These are phyloP conservation scores for Moniliella sp. DNA, from an alignment of 1,284 basidiomycete genomes.

Conservation along the genomic window DNA sequence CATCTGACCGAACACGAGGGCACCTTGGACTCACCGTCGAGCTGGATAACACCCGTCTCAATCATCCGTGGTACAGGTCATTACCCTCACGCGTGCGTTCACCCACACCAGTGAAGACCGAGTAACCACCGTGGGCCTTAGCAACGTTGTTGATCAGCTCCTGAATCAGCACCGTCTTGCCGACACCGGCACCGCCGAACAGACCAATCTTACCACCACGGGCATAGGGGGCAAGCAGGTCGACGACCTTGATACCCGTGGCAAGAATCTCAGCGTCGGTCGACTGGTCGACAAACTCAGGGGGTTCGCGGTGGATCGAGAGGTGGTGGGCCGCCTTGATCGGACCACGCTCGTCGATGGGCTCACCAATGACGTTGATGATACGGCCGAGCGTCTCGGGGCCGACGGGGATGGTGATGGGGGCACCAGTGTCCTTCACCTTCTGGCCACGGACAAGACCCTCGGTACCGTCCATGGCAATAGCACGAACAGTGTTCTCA, in stretches of 20 bases:
- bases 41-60: conserved; percentile 97
- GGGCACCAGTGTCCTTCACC: conserved; percentile 82
- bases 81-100: conserved; percentile 99
- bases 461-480: conserved; percentile 67
- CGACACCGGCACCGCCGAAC: conserved; percentile 99
- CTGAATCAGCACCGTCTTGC: conserved; percentile 95
- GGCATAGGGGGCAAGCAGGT: conserved; percentile 92
- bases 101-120: conserved; percentile 97
- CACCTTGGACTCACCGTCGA: conserved; percentile 93
- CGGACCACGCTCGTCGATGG: conserved; percentile 95
- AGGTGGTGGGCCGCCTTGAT: conserved; percentile 62
- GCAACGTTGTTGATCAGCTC: conserved; percentile 99
- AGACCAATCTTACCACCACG: conserved; percentile 99
- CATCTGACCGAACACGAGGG: conserved; percentile 99
- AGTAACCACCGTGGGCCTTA: conserved; percentile 99
- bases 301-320: conserved; percentile 89
- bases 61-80: conserved; percentile 99
- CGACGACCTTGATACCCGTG: conserved; percentile 99
- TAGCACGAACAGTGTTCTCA: conserved; percentile 35
- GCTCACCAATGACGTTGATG: conserved; percentile 99
- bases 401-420: conserved; percentile 89
- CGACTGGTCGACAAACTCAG: conserved; percentile 88
- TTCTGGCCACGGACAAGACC: conserved; percentile 97
- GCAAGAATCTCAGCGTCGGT: conserved; percentile 92
- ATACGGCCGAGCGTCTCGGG: conserved; percentile 81